Conservation (phyloP, 2,329 filamentous ascomycete species). For the Xylaria sp. region DNA sequence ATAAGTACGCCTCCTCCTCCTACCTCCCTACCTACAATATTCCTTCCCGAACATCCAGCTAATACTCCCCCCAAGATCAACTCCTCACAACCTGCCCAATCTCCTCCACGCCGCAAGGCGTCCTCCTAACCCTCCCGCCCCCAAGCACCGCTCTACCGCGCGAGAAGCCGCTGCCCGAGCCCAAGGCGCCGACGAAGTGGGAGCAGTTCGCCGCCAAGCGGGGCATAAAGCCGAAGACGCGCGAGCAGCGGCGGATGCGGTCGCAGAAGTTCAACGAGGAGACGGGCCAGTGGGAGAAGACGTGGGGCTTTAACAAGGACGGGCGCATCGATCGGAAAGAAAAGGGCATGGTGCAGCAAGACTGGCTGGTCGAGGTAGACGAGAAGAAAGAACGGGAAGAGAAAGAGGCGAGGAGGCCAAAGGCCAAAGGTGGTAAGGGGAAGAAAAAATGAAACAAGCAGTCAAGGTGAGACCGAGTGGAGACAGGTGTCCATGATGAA, state of each 20-base stretch:
- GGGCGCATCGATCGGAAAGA: conserved; percentile 81
- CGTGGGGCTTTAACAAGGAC: conserved; percentile 80
- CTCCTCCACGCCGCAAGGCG: conserved; percentile 73
- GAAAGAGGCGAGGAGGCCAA: conserved; percentile 37
- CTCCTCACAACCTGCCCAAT: conserved; percentile 89
- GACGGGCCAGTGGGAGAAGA: conserved; percentile 87
- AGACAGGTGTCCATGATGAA: conserved; percentile 7
- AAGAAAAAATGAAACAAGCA: conserved; percentile 38
- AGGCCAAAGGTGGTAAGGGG: conserved; percentile 35
- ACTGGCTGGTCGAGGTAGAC: conserved; percentile 95
- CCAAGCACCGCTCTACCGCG: conserved; percentile 79
- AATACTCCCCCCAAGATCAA: conserved; percentile 58
- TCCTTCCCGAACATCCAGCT: background rate
- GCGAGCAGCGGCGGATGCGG: conserved; percentile 74
- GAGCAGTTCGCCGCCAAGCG: conserved; percentile 96
- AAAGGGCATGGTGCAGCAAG: conserved; percentile 72
- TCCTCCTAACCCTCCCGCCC: conserved; percentile 81
- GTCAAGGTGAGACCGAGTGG: background rate
- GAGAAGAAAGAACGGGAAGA: conserved; percentile 64
- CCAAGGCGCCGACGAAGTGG: conserved; percentile 91
- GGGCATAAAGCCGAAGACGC: conserved; percentile 90
- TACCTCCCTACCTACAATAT: background rate
- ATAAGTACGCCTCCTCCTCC: conserved; percentile 68
- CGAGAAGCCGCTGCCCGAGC: conserved; percentile 88
- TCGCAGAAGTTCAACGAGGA: conserved; percentile 88